Evolutionary conservation across 805 yeast genomes (phyloP), one percentile per base, ranked within the genome.

Genomic region (Spathaspora passalidarum): DNA sequence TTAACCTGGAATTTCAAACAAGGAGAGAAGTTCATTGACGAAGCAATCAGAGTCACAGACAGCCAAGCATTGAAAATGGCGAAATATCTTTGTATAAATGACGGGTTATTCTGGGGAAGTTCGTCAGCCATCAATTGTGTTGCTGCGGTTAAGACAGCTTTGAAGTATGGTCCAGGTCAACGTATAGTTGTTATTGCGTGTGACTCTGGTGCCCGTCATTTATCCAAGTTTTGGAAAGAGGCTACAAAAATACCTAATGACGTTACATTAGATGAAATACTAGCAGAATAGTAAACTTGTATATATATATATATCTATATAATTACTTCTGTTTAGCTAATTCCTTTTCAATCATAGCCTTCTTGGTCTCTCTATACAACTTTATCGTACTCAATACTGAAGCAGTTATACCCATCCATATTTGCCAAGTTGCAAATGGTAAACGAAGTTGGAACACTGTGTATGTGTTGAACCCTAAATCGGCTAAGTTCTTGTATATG

Each of bases 61-160:
- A 76, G 68, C 1, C 86, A 91, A 62, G 95, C 98, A 1, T 55
- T 89, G 18, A 79, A 75, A 54, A 94, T 94, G 98, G 98, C 98
- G 5, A 82, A 84, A 60, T 86, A 64, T 56, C 62, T 92, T 22
- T 86, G 89, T 50, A 80, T 82, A 3, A 74, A 87, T 47, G 99
- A 92, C 59, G 99, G 98, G 0, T 66, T 89, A 14, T 94, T 94
- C 62, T 78, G 91, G 59, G 99, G 99, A 2, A 84, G 95, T 21
- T 87, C 96, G 38, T 84, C 95, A n/a, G 96, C 96, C 0, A 83
- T 94, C 20, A 90, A 90, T 60, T 91, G 96, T 36, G 96, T 88
- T 4, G 97, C 96, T 0, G 96, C 96, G 0, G 77, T 81, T 5
- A 72, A 79, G 51, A 66, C 80, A 7, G 69, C 78, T 43, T 44